Conservation (phyloP, 2,329 filamentous ascomycete species). For the Seiridium cupressi region DNA sequence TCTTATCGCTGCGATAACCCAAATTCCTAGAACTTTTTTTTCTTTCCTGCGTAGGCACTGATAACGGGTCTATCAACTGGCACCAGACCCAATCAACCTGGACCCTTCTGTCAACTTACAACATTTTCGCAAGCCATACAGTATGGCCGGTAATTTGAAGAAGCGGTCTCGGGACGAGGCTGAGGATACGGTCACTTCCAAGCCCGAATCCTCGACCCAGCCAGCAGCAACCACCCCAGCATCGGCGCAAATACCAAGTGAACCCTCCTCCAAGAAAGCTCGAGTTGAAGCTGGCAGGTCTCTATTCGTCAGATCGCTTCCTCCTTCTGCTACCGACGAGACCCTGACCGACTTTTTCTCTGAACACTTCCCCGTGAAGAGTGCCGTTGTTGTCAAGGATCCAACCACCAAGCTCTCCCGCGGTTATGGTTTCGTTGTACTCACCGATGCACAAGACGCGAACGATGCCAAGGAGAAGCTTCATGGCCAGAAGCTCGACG, state of each 20-base stretch:
- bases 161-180: constrained; percentile 2
- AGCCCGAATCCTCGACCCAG: neutral
- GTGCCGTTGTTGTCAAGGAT: constrained; percentile 89
- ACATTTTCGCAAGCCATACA: neutral
- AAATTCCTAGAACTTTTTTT: neutral
- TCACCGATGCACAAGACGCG: constrained; percentile 91
- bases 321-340: constrained; percentile 75
- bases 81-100: no score
- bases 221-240: constrained; percentile 12
- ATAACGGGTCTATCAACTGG: no score
- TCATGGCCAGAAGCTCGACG: constrained; percentile 74
- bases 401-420: constrained; percentile 81
- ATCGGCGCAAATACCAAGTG: constrained; percentile 20
- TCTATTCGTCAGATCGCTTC: constrained; percentile 88
- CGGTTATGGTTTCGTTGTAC: constrained; percentile 95
- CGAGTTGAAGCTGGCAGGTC: constrained; percentile 64
- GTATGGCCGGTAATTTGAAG: neutral
- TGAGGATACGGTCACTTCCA: constrained; percentile 11
- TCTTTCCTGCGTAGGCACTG: neutral
- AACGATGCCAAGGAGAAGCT: constrained; percentile 77
- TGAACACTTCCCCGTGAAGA: constrained; percentile 90
- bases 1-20: no score
- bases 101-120: no score
- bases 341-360: constrained; percentile 87
- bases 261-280: constrained; percentile 51